Base-by-base conservation (phyloP, 2,329 filamentous ascomycete genomes). In the Leptographium radiaticola region DNA sequence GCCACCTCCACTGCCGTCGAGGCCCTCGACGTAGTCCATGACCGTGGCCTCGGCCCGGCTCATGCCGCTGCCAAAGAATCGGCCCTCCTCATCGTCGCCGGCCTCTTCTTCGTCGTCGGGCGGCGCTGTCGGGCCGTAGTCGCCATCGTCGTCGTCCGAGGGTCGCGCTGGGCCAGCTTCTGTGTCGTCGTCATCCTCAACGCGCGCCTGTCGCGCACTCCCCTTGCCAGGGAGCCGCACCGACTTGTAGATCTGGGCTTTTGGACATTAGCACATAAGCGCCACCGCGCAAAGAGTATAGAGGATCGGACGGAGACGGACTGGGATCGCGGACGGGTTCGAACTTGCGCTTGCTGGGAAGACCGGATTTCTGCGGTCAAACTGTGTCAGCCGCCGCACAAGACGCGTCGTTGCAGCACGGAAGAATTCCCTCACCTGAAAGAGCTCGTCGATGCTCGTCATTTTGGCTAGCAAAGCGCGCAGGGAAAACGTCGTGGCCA, bases 21-120 rank as follows among this genome's bases (percentile, higher is more conserved):
- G 74, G 58, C 54, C 55, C 9, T 96, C 89, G 58, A 98, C 81
- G 64, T 86, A 97, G 68, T 97, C 87, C 63, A 98, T 77, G 20
- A 93, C 87, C 61, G 89, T 80, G 2, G 83, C 84, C 59, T 94
- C 89, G 60, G 88, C 78, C 55, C 83, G 77, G 31, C 85, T 88
- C 62, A 98, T 85, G 38, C 93, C 93, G 53, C 89, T 87, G 45
- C 91, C 93, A 62, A 96, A 98, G 73, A 98, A 98, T 12, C 93
- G 84, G 1, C 91, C 93, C 59, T 95, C 93, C 52, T 95, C 89
- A 62, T 95, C 90, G 60, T 91, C 87, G 54, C 62, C 67, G 11
- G 58, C 65, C 4, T 64, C 64, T 12, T 65, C 66, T 12, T 75
- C 73, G 3, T 77, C 72, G 15, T 51, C 57, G 12, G 78, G 77